Evolutionary conservation across 352 stramenopile species (phyloP), one percentile per base, ranked within the genome.

Genomic region (Pythium phragmiticola): DNA sequence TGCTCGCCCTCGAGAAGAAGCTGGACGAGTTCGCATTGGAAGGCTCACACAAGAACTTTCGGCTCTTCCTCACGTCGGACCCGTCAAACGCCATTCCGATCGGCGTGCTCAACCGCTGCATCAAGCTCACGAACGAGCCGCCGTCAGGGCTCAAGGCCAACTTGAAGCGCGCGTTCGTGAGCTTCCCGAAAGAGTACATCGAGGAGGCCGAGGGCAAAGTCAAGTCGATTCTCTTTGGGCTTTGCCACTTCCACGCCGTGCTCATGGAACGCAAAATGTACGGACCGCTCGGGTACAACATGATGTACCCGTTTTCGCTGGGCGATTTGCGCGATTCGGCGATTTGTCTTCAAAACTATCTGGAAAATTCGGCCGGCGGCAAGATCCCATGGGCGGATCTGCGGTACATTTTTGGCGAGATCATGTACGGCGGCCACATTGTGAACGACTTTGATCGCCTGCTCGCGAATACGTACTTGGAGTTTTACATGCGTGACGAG

Each of bases 241-340:
- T 98, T 34, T 98, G 91, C 73, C 92, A 97, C 65, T 98, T 98
- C 73, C 91, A 98, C 74, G 87, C 89, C 90, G 16, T 96, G n/a
- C 73, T 98, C 37, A 92, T 98, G 84, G 91, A 98, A 58, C 81
- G 91, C 60, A 96, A 96, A 60, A 97, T 94, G 65, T 98, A 97
- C 55, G 90, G 90, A 0, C 64, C 88, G 0, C 86, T 95, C 50
- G 90, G 90, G 2, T 96, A 95, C 68, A 97, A 98, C 59, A 89
- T 97, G 76, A 68, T 84, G 34, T 98, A 98, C 56, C 90, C 90
- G 37, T 98, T 97, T 57, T 81, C 90, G 0, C 76, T 78, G 1
- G 93, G 88, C 21, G 90, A 98, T 52, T 68, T 98, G 26, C 69
- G 85, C 41, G 88, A 82, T 17, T 88, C 84, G 0, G 88, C 96